Percentiles rank a stretch among this genome's conserved stretches.
These are phyloP conservation scores for Ganoderma sinense DNA, from an alignment of 1,284 basidiomycete genomes.

Conservation along the genomic window DNA sequence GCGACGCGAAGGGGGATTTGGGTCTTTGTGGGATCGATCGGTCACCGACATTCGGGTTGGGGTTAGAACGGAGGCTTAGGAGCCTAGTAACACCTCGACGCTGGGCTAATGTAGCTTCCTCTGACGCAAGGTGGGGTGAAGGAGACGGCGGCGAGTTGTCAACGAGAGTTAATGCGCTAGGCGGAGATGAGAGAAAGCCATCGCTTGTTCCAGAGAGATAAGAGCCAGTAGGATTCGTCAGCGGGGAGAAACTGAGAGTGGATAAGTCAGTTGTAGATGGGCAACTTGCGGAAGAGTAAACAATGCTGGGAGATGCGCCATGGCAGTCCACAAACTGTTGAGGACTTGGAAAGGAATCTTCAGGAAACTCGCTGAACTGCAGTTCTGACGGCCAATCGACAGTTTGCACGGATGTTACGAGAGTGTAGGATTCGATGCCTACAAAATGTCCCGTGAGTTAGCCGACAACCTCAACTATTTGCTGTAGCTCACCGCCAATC, in stretches of 20 bases:
- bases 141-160: not conserved
- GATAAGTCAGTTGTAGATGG: not conserved
- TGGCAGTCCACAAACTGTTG: not conserved
- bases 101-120: slow-evolving; percentile 17
- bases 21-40: slow-evolving; percentile 1
- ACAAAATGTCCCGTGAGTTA: not conserved
- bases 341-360: not conserved
- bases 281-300: not conserved
- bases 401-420: not conserved
- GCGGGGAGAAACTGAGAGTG: not conserved
- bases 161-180: not conserved
- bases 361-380: not conserved
- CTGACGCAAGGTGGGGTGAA: not conserved
- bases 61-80: slow-evolving; percentile 6
- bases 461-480: not conserved
- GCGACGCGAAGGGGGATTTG: slow-evolving; percentile 15
- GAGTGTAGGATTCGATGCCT: not conserved
- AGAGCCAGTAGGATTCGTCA: not conserved
- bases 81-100: slow-evolving; percentile 23
- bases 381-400: not conserved
- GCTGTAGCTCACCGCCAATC: not conserved
- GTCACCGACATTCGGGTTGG: not conserved
- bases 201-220: not conserved
- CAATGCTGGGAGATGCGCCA: not conserved
- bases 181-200: slow-evolving; percentile 4